Base-by-base conservation (phyloP, 208 protist genomes). In the Phytomonas sp. region DNA sequence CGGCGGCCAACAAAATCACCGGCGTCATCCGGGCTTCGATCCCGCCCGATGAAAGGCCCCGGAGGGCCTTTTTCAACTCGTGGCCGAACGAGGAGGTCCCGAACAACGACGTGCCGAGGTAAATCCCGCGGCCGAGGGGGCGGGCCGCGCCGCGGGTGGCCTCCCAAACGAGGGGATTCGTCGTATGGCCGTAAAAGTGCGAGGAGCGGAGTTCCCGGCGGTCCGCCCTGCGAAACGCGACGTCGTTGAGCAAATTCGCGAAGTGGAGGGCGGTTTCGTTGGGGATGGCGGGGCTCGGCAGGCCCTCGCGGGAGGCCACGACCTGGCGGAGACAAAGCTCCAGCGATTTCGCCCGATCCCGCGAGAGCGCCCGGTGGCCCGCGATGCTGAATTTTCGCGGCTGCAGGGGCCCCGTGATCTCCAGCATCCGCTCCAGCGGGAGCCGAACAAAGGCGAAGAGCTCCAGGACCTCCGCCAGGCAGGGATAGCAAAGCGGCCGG, bases 321-420 rank as follows among this genome's bases (percentile, higher is more conserved):
- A 82, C 70, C 60, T 79, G 70, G 8, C 82, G 63, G 37, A 82
- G 70, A 49, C 79, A 84, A 34, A 84, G 37, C 65, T 87, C 69
- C 32, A 87, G 29, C 5, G 56, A 40, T 10, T 60, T 71, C 10
- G 34, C 36, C 2, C 69, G 29, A 52, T 32, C 60, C 0, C 1
- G 10, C 7, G 11, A 29, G 10, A 30, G 59, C 7, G 26, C 32
- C 56, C 65, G 71, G 67, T 81, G 37, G 31, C 74, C 74, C 36
- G 80, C 82, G 26, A 94, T 72, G 69, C 85, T 92, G 72, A 89
- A 94, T 49, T 89, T 88, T 19, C 88, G 75, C 33, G 88, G 73
- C 59, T 80, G 88, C 19, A 95, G 76, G 2, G 86, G 87, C 30
- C 81, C 83, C 66, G 76, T 90, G 36, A 94, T 76, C 69, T 95